Base-by-base conservation (phyloP, 495 filamentous ascomycete species). In the Penicillium flavigenum region DNA sequence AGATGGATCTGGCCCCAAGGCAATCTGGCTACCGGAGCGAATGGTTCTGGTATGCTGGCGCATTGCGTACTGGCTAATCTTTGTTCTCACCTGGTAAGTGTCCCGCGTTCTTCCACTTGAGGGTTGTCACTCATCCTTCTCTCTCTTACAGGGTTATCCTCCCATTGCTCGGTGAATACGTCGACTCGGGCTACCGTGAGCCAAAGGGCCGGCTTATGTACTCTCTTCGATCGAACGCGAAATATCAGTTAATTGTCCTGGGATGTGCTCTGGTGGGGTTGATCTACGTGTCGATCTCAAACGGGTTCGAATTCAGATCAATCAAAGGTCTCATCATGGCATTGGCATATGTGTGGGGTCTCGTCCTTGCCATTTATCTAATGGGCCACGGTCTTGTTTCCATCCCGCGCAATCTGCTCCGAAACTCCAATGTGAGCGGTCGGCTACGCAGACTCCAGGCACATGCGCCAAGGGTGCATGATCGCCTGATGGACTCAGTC, bases 371-470 rank as follows among this genome's bases (percentile, higher is more conserved):
- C 16, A 96, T 98, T 55, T 96, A 93, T 65, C 80, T 98, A 20
- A 97, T 98, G 94, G 94, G 94, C 7, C 92, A 98, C 63, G 94
- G 94, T 10, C 77, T 98, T 38, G 94, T 98, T 42, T 87, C 94
- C 12, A 88, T 98, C 46, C 94, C 94, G 6, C 82, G 93, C 62
- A 81, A 82, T 17, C 72, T 98, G 1, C 86, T 92, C 66, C 83
- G 85, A 45, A 88, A 88, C 63, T 85, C 91, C 14, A 88, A 86
- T 62, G 80, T 88, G 50, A 87, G 86, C 64, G 82, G 81, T 46
- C 82, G 86, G 47, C 67, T 98, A 42, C 83, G 84, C 51, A 79
- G 86, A 29, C 75, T 96, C 19, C 92, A 98, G 66, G 74, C 81
- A 3, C 81, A 87, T 56, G 94, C 94, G 6, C 90, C 92, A 12